These are phyloP conservation scores for Fusarium sp. DNA, from an alignment of 2,329 filamentous ascomycete species.

Conservation along the genomic window DNA sequence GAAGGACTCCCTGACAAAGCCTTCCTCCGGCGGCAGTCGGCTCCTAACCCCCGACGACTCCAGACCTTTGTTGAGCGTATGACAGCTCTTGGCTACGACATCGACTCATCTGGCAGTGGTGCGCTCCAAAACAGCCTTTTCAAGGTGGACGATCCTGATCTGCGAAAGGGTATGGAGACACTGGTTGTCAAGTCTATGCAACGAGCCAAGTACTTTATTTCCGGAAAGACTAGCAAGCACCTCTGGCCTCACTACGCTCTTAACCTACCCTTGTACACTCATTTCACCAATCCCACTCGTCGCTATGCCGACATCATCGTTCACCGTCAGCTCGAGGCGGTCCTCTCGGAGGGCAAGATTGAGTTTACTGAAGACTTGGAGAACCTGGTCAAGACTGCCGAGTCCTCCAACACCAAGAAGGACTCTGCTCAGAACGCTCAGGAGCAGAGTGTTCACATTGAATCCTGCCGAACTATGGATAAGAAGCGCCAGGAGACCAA, in stretches of 20 bases:
- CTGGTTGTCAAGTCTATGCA: conserved; percentile 94
- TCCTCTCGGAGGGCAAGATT: conserved; percentile 81
- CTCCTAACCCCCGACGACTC: conserved; percentile 88
- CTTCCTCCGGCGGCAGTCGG: conserved; percentile 84
- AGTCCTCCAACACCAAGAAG: conserved; percentile 98
- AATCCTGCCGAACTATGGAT: conserved; percentile 96
- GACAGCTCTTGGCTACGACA: conserved; percentile 88
- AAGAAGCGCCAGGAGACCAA: conserved; percentile 86
- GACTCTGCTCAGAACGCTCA: conserved; percentile 97
- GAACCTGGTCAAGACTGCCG: conserved; percentile 87
- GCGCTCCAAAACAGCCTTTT: conserved; percentile 94
- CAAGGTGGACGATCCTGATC: conserved; percentile 86
- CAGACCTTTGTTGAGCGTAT: conserved; percentile 93
- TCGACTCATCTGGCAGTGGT: conserved; percentile 90
- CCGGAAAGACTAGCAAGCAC: conserved; percentile 80
- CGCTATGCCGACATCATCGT: conserved; percentile 96
- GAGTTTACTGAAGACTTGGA: conserved; percentile 93
- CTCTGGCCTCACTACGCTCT: conserved; percentile 89
- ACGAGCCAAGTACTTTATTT: conserved; percentile 93
- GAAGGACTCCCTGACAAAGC: conserved; percentile 89
- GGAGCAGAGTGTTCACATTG: conserved; percentile 98
- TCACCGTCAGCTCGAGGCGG: conserved; percentile 90
- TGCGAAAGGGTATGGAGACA: conserved; percentile 98
- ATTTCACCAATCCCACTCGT: conserved; percentile 95
- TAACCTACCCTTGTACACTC: conserved; percentile 93